A percentile compares a stretch with the other conserved stretches of the same genome.
Evolutionary conservation across 2,329 filamentous ascomycete species (phyloP).

Genomic region (Penicillium sp.): DNA sequence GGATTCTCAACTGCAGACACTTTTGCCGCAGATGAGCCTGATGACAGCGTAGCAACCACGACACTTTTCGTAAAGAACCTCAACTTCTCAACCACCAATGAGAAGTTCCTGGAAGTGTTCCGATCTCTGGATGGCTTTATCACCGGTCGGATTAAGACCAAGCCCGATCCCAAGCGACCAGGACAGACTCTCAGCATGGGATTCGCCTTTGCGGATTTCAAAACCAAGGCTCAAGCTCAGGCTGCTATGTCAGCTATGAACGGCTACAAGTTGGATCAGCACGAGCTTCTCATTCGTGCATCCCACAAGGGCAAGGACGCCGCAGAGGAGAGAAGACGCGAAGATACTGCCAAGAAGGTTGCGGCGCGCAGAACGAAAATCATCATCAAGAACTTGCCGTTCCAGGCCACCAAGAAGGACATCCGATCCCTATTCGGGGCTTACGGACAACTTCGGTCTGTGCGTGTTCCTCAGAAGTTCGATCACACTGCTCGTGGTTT

Average conservation of each 20-base stretch:
- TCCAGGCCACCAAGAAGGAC: slow-evolving; percentile 92
- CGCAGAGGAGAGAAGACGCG: slow-evolving; percentile 77
- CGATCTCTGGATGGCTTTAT: slow-evolving; percentile 81
- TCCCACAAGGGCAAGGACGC: slow-evolving; percentile 86
- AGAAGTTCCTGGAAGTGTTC: slow-evolving; percentile 73
- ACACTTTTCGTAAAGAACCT: slow-evolving; percentile 93
- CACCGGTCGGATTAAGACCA: slow-evolving; percentile 87
- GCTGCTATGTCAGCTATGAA: slow-evolving; percentile 84
- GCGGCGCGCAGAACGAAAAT: slow-evolving; percentile 81
- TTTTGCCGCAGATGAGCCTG: slow-evolving; percentile 41
- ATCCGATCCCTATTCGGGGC: slow-evolving; percentile 79
- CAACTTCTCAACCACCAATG: slow-evolving; percentile 83
- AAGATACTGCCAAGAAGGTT: slow-evolving; percentile 78
- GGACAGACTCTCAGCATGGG: slow-evolving; percentile 92
- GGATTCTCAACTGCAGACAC: slow-evolving; percentile 44
- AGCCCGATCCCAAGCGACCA: slow-evolving; percentile 84
- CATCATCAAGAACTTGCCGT: slow-evolving; percentile 96
- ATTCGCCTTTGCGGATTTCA: slow-evolving; percentile 92
- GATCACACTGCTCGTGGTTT: slow-evolving; percentile 86
- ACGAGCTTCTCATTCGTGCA: slow-evolving; percentile 78
- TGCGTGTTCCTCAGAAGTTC: slow-evolving; percentile 93
- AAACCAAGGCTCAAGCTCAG: slow-evolving; percentile 71
- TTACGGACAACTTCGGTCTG: slow-evolving; percentile 88
- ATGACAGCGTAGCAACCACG: slow-evolving; percentile 57
- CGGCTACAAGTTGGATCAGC: slow-evolving; percentile 79